Percentiles rank a stretch among this genome's conserved stretches.
Conservation (phyloP, 768 basidiomycete genomes). For the Megacollybia marginata region DNA sequence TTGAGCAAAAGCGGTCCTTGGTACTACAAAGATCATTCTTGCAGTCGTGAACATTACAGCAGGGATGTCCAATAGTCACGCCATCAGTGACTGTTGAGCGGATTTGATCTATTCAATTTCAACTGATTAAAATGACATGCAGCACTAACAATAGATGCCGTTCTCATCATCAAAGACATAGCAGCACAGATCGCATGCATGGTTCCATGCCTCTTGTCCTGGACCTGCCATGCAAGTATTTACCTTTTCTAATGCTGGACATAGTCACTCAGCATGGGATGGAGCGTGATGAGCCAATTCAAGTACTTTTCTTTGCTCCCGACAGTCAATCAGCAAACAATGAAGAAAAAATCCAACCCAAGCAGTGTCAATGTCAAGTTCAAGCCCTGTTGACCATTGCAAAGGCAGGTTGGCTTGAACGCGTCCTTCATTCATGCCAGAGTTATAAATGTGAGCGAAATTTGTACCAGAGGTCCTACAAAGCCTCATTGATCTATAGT, state of each 20-base stretch:
- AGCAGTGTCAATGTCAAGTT: not conserved
- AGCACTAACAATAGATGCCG: constrained; percentile 5
- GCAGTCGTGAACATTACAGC: constrained; percentile 18
- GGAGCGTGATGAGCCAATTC: not conserved
- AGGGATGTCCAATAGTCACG: constrained; percentile 17
- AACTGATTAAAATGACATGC: constrained; percentile 11
- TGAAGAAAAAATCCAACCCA: not conserved
- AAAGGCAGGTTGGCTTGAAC: not conserved
- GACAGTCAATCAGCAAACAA: not conserved
- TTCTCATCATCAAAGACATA: constrained; percentile 6
- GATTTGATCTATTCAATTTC: constrained; percentile 14
- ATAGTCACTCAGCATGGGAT: not conserved
- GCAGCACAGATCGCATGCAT: constrained; percentile 21
- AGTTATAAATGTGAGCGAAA: not conserved
- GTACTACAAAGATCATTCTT: constrained; percentile 7
- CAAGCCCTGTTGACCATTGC: constrained; percentile 1
- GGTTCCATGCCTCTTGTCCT: no score
- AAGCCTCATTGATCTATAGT: no score
- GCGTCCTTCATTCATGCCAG: not conserved
- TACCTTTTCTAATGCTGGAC: not conserved
- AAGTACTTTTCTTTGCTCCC: not conserved
- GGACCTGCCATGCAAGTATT: not conserved
- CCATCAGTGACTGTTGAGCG: constrained; percentile 23
- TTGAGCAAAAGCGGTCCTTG: no score
- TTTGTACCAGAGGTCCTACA: not conserved